phyloP scores from a whole-genome alignment of 306 rosid genomes.

The Cucurbita argyrosperma region DNA sequence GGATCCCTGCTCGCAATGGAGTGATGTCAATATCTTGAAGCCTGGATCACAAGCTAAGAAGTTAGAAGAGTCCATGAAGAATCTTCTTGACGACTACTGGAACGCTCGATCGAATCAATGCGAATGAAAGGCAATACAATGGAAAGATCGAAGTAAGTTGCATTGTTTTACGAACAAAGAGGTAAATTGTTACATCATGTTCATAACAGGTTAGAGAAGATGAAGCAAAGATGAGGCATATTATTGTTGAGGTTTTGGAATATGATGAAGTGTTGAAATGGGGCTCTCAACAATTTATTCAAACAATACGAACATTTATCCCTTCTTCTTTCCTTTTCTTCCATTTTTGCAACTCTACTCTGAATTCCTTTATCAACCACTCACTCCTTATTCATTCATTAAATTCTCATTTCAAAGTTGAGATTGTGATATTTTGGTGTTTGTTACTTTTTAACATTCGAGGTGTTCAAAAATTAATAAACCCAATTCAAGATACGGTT shows the following conservation, averaged over 20 bases:
- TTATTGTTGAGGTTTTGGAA: neutral
- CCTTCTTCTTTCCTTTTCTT: neutral
- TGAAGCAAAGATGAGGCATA: neutral
- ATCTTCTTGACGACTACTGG: slow-evolving; percentile 71
- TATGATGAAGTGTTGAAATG: neutral
- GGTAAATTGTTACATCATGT: neutral
- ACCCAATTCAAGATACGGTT: too few relatives aligned
- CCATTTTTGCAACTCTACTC: neutral
- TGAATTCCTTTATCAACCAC: neutral
- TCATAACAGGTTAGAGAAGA: slow-evolving; percentile 4
- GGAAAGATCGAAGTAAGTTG: neutral
- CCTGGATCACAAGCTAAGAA: slow-evolving; percentile 83
- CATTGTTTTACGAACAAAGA: neutral
- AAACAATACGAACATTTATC: neutral
- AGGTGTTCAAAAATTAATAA: too few relatives aligned
- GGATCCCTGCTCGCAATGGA: slow-evolving; percentile 91
- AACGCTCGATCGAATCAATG: slow-evolving; percentile 37
- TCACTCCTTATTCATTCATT: neutral
- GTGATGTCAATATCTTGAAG: slow-evolving; percentile 59
- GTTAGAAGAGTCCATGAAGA: slow-evolving; percentile 53
- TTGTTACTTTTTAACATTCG: too few relatives aligned
- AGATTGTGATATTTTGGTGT: neutral
- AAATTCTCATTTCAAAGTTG: neutral
- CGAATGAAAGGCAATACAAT: neutral
- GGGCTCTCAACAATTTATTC: slow-evolving; percentile 1